Evolutionary conservation across 257 asterid species (phyloP).

Genomic region (Solanum pennellii): DNA sequence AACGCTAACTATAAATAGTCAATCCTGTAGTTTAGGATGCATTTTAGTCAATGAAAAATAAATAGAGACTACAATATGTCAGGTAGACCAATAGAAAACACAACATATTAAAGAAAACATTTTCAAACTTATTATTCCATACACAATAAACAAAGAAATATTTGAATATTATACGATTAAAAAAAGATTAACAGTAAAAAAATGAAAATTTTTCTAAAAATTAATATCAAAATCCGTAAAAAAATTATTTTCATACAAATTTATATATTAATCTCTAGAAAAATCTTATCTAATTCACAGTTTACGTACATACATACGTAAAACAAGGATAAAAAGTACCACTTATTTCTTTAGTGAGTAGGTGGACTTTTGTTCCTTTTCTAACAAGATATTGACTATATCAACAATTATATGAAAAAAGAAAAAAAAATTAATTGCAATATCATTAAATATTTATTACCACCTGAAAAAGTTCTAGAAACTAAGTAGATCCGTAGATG

Average conservation of each 20-base stretch:
- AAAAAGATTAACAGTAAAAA: neutral
- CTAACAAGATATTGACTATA: slow-evolving; percentile 58
- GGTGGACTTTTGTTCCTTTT: slow-evolving; percentile 38
- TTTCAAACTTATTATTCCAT: neutral
- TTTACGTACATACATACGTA: neutral
- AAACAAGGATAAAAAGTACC: neutral
- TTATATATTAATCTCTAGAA: too few relatives aligned
- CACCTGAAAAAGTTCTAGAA: slow-evolving; percentile 16
- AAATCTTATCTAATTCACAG: too few relatives aligned
- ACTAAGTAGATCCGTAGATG: neutral
- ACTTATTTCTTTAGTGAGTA: slow-evolving; percentile 32
- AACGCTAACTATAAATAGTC: neutral
- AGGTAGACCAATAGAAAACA: neutral
- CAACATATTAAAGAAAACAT: neutral
- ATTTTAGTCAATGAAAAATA: neutral
- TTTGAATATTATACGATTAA: neutral
- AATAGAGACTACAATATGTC: neutral
- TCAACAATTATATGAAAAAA: neutral
- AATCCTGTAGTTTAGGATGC: neutral
- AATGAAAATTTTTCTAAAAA: too few relatives aligned
- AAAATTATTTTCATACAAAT: too few relatives aligned
- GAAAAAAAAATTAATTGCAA: neutral
- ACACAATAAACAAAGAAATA: neutral
- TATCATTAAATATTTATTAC: neutral
- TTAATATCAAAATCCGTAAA: too few relatives aligned